These are phyloP conservation scores for Syncephalastrum monosporum DNA, from an alignment of 371 early-diverging fungal species.

Conservation along the genomic window DNA sequence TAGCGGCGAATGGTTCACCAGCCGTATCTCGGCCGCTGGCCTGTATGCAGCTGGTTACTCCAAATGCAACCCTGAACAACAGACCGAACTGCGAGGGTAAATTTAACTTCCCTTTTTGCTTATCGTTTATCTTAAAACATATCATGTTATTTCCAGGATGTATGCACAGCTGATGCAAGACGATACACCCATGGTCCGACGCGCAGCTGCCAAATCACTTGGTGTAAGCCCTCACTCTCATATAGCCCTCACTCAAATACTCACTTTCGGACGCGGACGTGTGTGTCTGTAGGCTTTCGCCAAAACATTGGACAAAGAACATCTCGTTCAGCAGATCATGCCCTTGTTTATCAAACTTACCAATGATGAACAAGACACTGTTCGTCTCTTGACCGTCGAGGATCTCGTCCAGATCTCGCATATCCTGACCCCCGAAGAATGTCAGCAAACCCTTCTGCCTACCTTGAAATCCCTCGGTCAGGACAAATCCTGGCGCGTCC, in stretches of 20 bases:
- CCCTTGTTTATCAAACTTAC: constrained; percentile 80
- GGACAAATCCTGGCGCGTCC: constrained; percentile 97
- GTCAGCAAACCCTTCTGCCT: constrained; percentile 70
- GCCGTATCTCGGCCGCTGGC: constrained; percentile 90
- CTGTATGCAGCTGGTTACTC: constrained; percentile 85
- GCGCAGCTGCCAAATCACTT: constrained; percentile 90
- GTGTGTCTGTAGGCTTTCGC: constrained; percentile 53
- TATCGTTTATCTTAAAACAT: constrained; percentile 1
- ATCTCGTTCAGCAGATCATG: constrained; percentile 63
- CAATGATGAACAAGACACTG: constrained; percentile 95
- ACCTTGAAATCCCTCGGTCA: constrained; percentile 74
- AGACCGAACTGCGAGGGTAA: constrained; percentile 84
- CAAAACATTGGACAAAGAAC: constrained; percentile 68
- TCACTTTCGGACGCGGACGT: background rate
- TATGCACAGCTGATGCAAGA: constrained; percentile 88
- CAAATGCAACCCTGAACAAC: constrained; percentile 65
- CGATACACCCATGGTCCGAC: constrained; percentile 98
- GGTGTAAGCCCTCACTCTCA: constrained; percentile 52
- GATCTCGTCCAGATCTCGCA: constrained; percentile 88
- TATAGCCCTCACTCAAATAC: background rate
- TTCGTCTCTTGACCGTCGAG: constrained; percentile 92
- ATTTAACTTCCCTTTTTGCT: constrained; percentile 2
- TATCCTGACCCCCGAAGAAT: constrained; percentile 75
- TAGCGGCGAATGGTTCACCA: constrained; percentile 97
- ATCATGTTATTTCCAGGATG: constrained; percentile 24